Evolutionary conservation across 2,329 filamentous ascomycete species (phyloP).

Genomic region (Hymenoscyphus occultus): DNA sequence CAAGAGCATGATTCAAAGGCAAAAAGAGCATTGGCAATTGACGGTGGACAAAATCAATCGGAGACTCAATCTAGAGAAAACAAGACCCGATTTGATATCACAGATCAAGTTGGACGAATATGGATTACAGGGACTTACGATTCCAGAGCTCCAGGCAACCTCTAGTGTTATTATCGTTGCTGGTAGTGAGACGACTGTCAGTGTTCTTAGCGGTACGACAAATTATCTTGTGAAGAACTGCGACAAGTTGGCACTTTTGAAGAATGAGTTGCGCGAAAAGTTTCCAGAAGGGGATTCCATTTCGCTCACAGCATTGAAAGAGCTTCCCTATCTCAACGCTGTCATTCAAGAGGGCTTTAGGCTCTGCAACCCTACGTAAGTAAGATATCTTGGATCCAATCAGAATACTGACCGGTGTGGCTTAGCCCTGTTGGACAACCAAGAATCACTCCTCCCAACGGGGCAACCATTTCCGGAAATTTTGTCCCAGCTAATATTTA

Average conservation of each 20-base stretch:
- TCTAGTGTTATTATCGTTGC: constrained; percentile 36
- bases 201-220: constrained; percentile 16
- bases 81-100: constrained; percentile 9
- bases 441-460: constrained; percentile 13
- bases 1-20: constrained; percentile 11
- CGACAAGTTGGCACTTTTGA: constrained; percentile 32
- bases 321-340: constrained; percentile 41
- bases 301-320: constrained; percentile 31
- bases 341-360: constrained; percentile 41
- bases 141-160: constrained; percentile 39
- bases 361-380: constrained; percentile 37
- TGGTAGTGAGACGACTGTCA: constrained; percentile 23
- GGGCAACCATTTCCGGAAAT: constrained; percentile 3
- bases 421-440: constrained; percentile 2
- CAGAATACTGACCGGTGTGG: background rate
- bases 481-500: constrained; percentile 10
- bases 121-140: constrained; percentile 8
- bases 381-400: background rate
- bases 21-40: constrained; percentile 9
- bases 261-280: constrained; percentile 40
- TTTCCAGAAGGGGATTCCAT: constrained; percentile 42
- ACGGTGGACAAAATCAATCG: constrained; percentile 13
- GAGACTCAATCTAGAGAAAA: constrained; percentile 1
- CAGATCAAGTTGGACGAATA: constrained; percentile 7
- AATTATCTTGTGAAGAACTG: constrained; percentile 35